phyloP scores from a whole-genome alignment of 2,329 filamentous ascomycete genomes.

The Beauveria medogensis region DNA sequence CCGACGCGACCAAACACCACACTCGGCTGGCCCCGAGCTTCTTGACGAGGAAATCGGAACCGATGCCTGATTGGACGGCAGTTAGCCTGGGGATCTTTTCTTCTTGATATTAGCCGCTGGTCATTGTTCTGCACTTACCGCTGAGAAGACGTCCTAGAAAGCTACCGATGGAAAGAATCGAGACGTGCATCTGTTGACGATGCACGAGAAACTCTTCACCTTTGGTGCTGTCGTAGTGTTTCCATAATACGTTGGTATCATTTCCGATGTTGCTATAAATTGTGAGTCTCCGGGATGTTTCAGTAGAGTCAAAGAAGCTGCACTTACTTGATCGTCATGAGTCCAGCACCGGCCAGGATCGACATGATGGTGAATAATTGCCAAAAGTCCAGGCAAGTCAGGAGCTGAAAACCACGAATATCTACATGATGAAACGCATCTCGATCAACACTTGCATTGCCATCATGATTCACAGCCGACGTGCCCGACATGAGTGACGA shows the following conservation, averaged over 20 bases:
- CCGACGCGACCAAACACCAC: slow-evolving; percentile 81
- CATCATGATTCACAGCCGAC: slow-evolving; percentile 42
- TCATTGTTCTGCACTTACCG: slow-evolving; percentile 39
- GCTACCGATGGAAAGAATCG: slow-evolving; percentile 81
- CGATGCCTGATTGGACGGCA: slow-evolving; percentile 52
- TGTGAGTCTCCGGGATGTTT: slow-evolving; percentile 2
- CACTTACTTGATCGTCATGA: slow-evolving; percentile 98
- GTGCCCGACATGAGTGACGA: slow-evolving; percentile 69
- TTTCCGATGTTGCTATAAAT: slow-evolving; percentile 80
- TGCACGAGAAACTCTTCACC: slow-evolving; percentile 67
- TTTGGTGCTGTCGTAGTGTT: slow-evolving; percentile 67
- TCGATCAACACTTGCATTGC: slow-evolving; percentile 58
- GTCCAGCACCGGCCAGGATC: slow-evolving; percentile 81
- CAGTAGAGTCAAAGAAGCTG: not conserved
- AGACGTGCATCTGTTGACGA: slow-evolving; percentile 85
- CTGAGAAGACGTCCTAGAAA: slow-evolving; percentile 74
- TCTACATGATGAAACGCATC: slow-evolving; percentile 76
- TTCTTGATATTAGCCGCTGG: no score
- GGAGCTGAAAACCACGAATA: slow-evolving; percentile 73
- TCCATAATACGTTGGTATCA: slow-evolving; percentile 80
- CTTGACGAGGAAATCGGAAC: slow-evolving; percentile 84
- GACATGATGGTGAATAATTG: slow-evolving; percentile 81
- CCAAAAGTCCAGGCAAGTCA: slow-evolving; percentile 76
- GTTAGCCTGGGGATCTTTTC: slow-evolving; percentile 12
- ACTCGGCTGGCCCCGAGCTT: slow-evolving; percentile 70